phyloP scores from a whole-genome alignment of 495 filamentous ascomycete species.

The Xylaria nigripes region DNA sequence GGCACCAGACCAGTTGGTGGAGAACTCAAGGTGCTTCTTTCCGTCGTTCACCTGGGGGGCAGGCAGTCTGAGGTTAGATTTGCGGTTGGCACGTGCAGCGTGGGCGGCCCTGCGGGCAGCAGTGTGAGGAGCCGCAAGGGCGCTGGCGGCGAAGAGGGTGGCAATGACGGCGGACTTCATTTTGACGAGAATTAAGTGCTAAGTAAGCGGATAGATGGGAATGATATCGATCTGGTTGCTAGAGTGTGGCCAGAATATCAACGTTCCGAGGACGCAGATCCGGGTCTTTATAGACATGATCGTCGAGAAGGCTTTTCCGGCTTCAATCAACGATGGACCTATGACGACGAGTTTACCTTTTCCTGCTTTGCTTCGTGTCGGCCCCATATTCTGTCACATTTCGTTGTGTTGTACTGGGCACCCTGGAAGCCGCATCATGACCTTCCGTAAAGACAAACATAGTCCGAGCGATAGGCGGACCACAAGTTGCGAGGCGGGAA shows the following conservation, averaged over 20 bases:
- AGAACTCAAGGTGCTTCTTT: not conserved
- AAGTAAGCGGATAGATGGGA: not conserved
- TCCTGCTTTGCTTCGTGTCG: not conserved
- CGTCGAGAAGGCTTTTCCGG: too few species aligned
- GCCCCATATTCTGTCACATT: too few species aligned
- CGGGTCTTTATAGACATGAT: too few species aligned
- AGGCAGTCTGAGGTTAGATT: too few species aligned
- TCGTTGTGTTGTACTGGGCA: too few species aligned
- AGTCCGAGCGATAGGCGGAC: too few species aligned
- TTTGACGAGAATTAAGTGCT: not conserved
- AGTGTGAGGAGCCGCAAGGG: not conserved
- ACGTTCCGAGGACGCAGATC: too few species aligned
- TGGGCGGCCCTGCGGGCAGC: not conserved
- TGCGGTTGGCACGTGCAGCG: not conserved
- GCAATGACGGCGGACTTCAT: not conserved
- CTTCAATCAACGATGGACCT: too few species aligned
- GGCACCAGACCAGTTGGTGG: not conserved
- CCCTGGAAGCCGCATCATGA: not conserved
- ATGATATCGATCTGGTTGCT: not conserved
- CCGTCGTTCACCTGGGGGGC: too few species aligned
- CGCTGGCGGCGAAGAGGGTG: not conserved
- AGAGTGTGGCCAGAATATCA: not conserved
- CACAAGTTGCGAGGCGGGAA: not conserved
- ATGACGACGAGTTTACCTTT: too few species aligned
- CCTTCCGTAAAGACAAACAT: not conserved